Base-by-base conservation (phyloP, 441 rosid species). In the Corymbia citriodora region DNA sequence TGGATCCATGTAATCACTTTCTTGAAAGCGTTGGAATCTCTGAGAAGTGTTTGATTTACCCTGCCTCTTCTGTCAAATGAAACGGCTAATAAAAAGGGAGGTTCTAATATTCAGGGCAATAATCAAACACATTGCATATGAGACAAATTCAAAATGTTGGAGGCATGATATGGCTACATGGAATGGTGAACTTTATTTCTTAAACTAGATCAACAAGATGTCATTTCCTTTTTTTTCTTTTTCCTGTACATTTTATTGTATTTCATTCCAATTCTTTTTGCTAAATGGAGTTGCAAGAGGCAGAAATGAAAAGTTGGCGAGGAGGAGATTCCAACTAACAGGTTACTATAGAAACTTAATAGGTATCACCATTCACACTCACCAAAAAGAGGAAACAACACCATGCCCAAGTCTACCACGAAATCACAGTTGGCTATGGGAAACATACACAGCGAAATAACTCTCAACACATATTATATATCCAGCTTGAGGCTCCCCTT, bases 1-100 rank as follows among this genome's bases (percentile, higher is more conserved):
- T 16, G 98, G 98, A 92, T 98, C 97, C 99, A 97, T 98, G 93
- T 97, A 98, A 83, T 96, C 87, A 93, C 96, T 94, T 95, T 97
- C 98, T 92, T 95, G 97, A 93, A 93, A 94, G 59, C 94, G 94
- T 83, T 93, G 95, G 88, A 87, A 93, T 93, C 94, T 95, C 88
- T 93, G 95, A 31, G 94, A 90, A 9, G 93, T 59, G 89, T 92
- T 96, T 19, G 94, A 92, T 90, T 89, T 95, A 89, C 94, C 94
- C 86, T 92, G 94, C 93, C 93, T 95, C 92, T 95, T 95, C 98
- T 95, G 95, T 89, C 88, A 88, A 93, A 36, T 90, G 5, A 65
- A 45, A 27, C 63, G 63, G 87, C 49, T 48, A 61, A 88, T 90
- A 55, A 91, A 55, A 86, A 27, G 36, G 85, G 90, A 49, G 33